Base-by-base conservation (phyloP, 2,329 filamentous ascomycete genomes). In the Cercospora sesami region DNA sequence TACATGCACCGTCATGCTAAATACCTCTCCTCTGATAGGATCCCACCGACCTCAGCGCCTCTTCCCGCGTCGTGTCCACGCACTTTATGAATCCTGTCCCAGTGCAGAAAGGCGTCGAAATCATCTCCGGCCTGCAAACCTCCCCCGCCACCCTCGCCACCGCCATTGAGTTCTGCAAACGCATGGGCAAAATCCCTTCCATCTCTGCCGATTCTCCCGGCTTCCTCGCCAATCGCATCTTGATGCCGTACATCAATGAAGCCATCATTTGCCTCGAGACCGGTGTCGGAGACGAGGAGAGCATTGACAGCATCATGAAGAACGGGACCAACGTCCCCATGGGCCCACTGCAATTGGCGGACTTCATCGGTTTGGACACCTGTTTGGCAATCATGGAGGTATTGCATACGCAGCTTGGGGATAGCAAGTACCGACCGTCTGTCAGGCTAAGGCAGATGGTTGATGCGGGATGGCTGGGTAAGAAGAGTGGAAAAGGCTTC, bases 1-100 rank as follows among this genome's bases (percentile, higher is more conserved):
- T 36, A 28, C 45, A 33, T 45, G 59, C 45, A 30, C 30, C 26
- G 68, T 72, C 70, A 72, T 70, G 51, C 64, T 66, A 58, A 68
- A 68, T 67, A 33, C 28, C 60, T 64, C 42, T 45, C 21, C 28
- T 63, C 59, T 66, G 64, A 84, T 85, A 65, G 70, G 88, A 96
- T 77, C 90, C 93, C 0, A 94, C 83, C 18, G 91, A 97, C 76
- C 89, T 92, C 26, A 90, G 89, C 53, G 91, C 90, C 48, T 91
- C 92, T 53, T 94, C 93, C 5, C 90, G 95, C 59, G 95, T 99
- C 9, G 89, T 99, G 65, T 93, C 92, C 62, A 98, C 95, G 16
- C 95, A 99, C 81, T 99, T 99, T 82, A 99, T 99, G 95, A 99
- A 99, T 84, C 95, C 95, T 0, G 95, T 99, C 0, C 95, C 95